phyloP scores from a whole-genome alignment of 140 eudicot genomes.

The Cichorium intybus region DNA sequence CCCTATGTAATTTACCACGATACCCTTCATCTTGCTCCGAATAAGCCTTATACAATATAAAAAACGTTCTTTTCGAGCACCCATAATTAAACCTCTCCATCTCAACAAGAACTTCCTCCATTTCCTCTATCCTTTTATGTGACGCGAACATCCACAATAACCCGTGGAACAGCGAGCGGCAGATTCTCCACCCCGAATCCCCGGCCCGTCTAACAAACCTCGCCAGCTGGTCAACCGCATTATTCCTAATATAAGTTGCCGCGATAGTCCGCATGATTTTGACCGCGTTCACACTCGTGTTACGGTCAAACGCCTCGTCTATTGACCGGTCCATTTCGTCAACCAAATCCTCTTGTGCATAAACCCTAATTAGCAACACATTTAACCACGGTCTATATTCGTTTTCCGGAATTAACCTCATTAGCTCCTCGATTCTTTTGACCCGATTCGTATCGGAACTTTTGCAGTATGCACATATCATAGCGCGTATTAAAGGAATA shows the following conservation, averaged over 20 bases:
- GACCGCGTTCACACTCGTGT: slow-evolving; percentile 40
- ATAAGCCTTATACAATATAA: slow-evolving; percentile 63
- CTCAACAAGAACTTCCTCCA: slow-evolving; percentile 81
- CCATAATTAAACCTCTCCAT: slow-evolving; percentile 54
- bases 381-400: slow-evolving; percentile 81
- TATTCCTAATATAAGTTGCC: slow-evolving; percentile 41
- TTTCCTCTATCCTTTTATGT: slow-evolving; percentile 66
- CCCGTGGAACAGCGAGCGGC: slow-evolving; percentile 71
- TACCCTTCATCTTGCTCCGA: slow-evolving; percentile 36
- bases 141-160: slow-evolving; percentile 60
- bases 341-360: slow-evolving; percentile 66
- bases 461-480: slow-evolving; percentile 76
- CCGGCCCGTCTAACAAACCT: slow-evolving; percentile 59
- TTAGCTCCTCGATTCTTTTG: slow-evolving; percentile 47
- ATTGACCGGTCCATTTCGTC: slow-evolving; percentile 68
- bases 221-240: slow-evolving; percentile 68
- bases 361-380: slow-evolving; percentile 55
- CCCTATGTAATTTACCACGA: slow-evolving; percentile 40
- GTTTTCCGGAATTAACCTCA: slow-evolving; percentile 53
- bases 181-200: slow-evolving; percentile 68
- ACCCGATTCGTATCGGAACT: slow-evolving; percentile 42
- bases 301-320: slow-evolving; percentile 61
- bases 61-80: slow-evolving; percentile 47
- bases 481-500: slow-evolving; percentile 41
- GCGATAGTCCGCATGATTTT: slow-evolving; percentile 50